Evolutionary conservation across 257 asterid species (phyloP).

Genomic region (Striga asiatica): DNA sequence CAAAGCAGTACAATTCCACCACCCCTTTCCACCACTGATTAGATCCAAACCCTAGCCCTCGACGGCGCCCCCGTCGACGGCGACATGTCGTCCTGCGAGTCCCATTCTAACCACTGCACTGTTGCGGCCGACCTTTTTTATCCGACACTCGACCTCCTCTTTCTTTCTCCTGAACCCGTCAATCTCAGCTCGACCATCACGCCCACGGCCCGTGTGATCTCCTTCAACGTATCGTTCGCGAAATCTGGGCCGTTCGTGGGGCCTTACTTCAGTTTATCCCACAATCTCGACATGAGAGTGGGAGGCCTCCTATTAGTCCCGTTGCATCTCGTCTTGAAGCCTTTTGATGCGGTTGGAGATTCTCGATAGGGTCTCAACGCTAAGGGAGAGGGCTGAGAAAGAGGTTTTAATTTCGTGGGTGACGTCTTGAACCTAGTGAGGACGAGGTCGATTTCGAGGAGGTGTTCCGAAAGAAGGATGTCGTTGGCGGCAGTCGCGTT

Average conservation of each 20-base stretch:
- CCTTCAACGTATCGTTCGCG: constrained; percentile 36
- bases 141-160: constrained; percentile 43
- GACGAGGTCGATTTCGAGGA: constrained; percentile 40
- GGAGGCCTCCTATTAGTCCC: constrained; percentile 37
- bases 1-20: too few relatives aligned
- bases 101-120: too few relatives aligned
- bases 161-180: constrained; percentile 41
- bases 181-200: constrained; percentile 42
- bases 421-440: constrained; percentile 42
- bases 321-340: constrained; percentile 53
- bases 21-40: too few relatives aligned
- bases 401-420: constrained; percentile 45
- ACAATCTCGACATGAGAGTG: constrained; percentile 30
- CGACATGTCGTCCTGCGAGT: too few relatives aligned
- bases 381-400: constrained; percentile 35
- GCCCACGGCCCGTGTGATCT: constrained; percentile 45
- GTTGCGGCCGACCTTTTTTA: constrained; percentile 56
- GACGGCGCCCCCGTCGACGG: too few relatives aligned
- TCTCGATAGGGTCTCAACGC: constrained; percentile 36
- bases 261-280: constrained; percentile 38
- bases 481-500: constrained; percentile 46
- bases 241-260: constrained; percentile 39
- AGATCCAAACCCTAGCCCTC: too few relatives aligned
- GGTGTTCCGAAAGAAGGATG: constrained; percentile 32
- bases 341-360: constrained; percentile 36